Evolutionary conservation across 129 eudicot genomes (phyloP).

Genomic region (Pulicaria dysenterica): DNA sequence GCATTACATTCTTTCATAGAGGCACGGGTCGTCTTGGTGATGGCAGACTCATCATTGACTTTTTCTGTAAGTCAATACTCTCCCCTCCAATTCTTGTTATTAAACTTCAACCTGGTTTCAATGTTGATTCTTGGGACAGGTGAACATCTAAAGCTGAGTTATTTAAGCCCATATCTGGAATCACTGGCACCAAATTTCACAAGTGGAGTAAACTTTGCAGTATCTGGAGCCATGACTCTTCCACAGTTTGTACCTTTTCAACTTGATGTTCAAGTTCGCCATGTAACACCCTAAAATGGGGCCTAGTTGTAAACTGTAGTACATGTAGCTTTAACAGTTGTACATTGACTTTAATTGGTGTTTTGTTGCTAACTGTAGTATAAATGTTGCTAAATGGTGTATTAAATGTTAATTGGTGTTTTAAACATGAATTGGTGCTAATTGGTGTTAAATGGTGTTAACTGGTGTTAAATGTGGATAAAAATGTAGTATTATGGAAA

Average conservation of each 20-base stretch:
- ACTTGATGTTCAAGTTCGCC: slow-evolving; percentile 42
- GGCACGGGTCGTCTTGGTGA: slow-evolving; percentile 50
- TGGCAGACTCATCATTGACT: slow-evolving; percentile 45
- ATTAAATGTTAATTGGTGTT: too few species aligned
- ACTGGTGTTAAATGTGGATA: too few species aligned
- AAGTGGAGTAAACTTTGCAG: slow-evolving; percentile 49
- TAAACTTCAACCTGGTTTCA: background rate
- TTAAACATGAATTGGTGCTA: too few species aligned
- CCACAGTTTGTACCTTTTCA: slow-evolving; percentile 49
- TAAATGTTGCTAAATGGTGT: too few species aligned
- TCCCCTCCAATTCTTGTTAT: background rate
- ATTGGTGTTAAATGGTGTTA: too few species aligned
- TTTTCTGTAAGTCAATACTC: slow-evolving; percentile 39
- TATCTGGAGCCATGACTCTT: slow-evolving; percentile 46
- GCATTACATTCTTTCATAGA: slow-evolving; percentile 45
- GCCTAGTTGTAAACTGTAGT: too few species aligned
- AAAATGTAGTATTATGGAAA: too few species aligned
- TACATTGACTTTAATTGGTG: too few species aligned
- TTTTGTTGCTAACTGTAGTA: too few species aligned
- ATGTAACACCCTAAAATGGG: too few species aligned
- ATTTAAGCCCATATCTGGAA: slow-evolving; percentile 43
- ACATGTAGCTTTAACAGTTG: too few species aligned
- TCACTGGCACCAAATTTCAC: slow-evolving; percentile 52
- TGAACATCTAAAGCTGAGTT: slow-evolving; percentile 42
- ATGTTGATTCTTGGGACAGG: slow-evolving; percentile 27